Conservation (phyloP, 75 land plant species). For the Pinus tabuliformis region DNA sequence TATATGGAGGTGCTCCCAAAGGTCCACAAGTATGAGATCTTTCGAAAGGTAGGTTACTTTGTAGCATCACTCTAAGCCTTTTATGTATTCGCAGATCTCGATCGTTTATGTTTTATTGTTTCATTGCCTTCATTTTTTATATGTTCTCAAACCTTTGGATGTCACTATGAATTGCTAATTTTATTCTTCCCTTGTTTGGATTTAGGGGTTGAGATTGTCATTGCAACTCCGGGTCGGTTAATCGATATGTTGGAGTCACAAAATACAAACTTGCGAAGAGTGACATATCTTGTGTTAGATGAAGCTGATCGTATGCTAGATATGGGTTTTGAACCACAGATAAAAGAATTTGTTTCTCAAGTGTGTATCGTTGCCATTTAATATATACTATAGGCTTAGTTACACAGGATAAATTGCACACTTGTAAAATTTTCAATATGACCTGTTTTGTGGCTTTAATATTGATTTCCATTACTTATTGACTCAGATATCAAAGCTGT, state of each 20-base stretch:
- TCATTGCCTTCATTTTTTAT: background rate
- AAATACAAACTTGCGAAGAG: conserved; percentile 91
- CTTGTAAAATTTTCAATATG: background rate
- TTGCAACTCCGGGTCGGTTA: conserved; percentile 97
- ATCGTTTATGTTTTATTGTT: conserved; percentile 5
- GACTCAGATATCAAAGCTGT: background rate
- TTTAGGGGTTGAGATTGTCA: conserved; percentile 98
- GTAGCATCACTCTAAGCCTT: background rate
- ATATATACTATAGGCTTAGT: too few relatives aligned
- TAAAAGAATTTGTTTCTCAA: conserved; percentile 92
- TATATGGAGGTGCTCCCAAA: conserved; percentile 99
- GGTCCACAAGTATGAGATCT: conserved; percentile 99
- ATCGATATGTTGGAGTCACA: conserved; percentile 97
- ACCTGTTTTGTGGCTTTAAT: background rate
- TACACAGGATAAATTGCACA: too few relatives aligned
- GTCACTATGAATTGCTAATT: background rate
- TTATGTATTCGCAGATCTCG: background rate
- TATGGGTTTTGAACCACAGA: conserved; percentile 99
- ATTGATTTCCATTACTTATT: background rate
- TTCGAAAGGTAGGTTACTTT: conserved; percentile 60
- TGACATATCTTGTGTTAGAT: conserved; percentile 97
- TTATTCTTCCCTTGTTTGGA: background rate
- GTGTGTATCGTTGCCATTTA: conserved; percentile 20
- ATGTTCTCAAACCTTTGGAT: background rate
- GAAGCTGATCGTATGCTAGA: conserved; percentile 99